Base-by-base conservation (phyloP, 257 asterid species). In the Rehmannia glutinosa region DNA sequence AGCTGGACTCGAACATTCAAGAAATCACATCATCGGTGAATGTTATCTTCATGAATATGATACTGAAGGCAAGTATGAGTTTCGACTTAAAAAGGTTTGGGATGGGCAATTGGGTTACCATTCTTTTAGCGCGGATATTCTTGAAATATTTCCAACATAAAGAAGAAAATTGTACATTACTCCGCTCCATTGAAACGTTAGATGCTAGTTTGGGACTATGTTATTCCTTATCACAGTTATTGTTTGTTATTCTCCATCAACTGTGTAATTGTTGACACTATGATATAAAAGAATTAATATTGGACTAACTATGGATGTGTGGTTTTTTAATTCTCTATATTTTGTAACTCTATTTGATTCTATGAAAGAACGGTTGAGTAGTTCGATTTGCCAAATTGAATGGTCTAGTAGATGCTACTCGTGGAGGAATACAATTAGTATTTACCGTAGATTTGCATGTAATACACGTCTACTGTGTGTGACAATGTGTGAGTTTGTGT, bases 1-100 rank as follows among this genome's bases (percentile, higher is more conserved):
- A 74, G 69, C 66, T 52, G 52, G 24, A 46, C 19, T 46, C 23
- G 11, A 46, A 46, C 52, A 43, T 43, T 43, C 20, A 43, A n/a
- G n/a, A n/a, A n/a, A n/a, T 43, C 50, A 15, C 50, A 46, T 16
- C 52, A 46, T 15, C 6, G 11, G n/a, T 41, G 47, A 41, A 17
- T 41, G 47, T 15, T 41, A 11, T 17, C 4, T 41, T 17, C 17
- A 46, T 46, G 52, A 46, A 46, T 5, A 5, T 46, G 52, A 46
- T 46, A 16, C 24, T 3, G 19, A 43, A 15, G 51, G 51, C 51
- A 43, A 43, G n/a, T n/a, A 9, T 43, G 15, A n/a, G n/a, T n/a
- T n/a, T n/a, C n/a, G n/a, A n/a, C n/a, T n/a, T 43, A 4, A 5
- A 33, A 33, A 1, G 7, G 39, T 33, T 33, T 10, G 8, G 2